Base-by-base conservation (phyloP, 768 basidiomycete species). In the Boletus speciosus region DNA sequence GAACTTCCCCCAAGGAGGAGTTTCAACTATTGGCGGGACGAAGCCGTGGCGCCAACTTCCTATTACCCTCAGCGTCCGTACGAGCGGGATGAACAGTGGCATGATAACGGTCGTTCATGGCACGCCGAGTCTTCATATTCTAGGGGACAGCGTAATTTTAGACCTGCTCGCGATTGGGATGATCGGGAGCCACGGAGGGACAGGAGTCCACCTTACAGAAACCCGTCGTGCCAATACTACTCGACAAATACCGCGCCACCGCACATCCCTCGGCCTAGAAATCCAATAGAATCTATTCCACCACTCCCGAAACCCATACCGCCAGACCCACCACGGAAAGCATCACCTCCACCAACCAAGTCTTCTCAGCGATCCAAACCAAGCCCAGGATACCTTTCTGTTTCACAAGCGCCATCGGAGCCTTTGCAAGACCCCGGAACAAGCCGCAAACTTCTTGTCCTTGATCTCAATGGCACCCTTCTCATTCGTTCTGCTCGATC, bases 391-490 rank as follows among this genome's bases (percentile, higher is more conserved):
- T 80, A 80, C 53, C 65, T 80, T 48, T 52, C 70, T 5, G 41
- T 73, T 36, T 61, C 76, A 9, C 50, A 59, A 7, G 35, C 61
- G 31, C 57, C 68, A 1, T 75, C 78, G 1, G 34, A 56, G 15
- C 31, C 52, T 0, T 51, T 74, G 34, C 27, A 56, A 1, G 61
- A 71, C 6, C 69, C 73, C 0, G 19, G 64, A 4, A 45, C 55
- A 15, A 60, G 66, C 5, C 78, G 84, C 23, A 91, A 90, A 63
- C 78, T 91, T 1, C 76, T 91, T 46, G 76, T 91, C 5, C 77
- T 92, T 7, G 89, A 92, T 47, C 67, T 62, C 53, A 64, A 91
- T 58, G 89, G 89, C 14, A 84, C 87, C 0, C 78, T 91, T 15
- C 76, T 91, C 25, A 74, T 81, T 31, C 84, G 88, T 31, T 76